Base-by-base conservation (phyloP, 257 asterid genomes). In the Fraxinus cuspidata region DNA sequence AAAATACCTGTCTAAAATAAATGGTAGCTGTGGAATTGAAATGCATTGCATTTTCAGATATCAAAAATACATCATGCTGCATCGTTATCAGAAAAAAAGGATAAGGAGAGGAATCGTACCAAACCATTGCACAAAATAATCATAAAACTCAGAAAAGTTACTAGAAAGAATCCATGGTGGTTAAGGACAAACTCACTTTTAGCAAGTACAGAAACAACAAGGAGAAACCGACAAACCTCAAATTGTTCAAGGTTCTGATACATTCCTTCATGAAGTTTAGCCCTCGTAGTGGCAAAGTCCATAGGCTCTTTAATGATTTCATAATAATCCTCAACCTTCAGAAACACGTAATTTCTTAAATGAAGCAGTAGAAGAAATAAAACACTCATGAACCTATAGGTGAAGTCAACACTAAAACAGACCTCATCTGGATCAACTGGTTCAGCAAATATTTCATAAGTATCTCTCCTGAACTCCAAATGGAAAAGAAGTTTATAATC, bases 221-320 rank as follows among this genome's bases (percentile, higher is more conserved):
- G 63, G 29, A 74, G 49, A 15, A 31, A 19, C 49, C 64, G 78
- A 10, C 81, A 73, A 66, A 94, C 99, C 97, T 95, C 91, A 71
- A 92, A 95, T 66, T 92, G 90, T 80, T 91, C 83, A 40, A 92
- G 93, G 83, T 83, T 89, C 37, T 83, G 66, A 69, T 92, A 92
- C 96, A 92, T 80, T 70, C 94, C 98, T 82, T 95, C 97, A 34
- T 95, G 96, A 83, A 95, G 92, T 79, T 95, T 95, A 70, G 97
- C 98, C 84, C 97, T 88, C 94, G 93, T 92, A n/a, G 97, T 95
- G 49, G 91, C 98, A 11, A 95, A 95, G 84, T 95, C 97, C 98
- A 95, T 95, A 6, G 98, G 96, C 80, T 91, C 91, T 81, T 89
- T 85, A 37, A 95, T 88, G 80, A 92, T 87, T 44, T 91, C 90